Percentiles rank a stretch among this genome's conserved stretches.
Evolutionary conservation across 2,329 filamentous ascomycete genomes (phyloP).

Genomic region (Seiridium cupressi): DNA sequence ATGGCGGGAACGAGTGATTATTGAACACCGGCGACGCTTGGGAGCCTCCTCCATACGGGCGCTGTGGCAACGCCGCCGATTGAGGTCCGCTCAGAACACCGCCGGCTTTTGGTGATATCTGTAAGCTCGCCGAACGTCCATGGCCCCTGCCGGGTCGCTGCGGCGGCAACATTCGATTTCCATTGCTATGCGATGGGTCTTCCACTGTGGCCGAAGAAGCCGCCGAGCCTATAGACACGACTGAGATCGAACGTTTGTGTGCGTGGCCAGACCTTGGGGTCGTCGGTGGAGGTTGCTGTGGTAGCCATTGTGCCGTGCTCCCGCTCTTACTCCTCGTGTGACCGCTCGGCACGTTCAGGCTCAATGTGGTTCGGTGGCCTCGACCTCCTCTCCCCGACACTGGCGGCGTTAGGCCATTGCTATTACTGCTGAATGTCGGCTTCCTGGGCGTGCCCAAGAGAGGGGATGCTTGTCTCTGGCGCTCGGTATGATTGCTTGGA

Average conservation of each 20-base stretch:
- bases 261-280: conserved; percentile 43
- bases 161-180: conserved; percentile 35
- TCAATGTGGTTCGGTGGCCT: conserved; percentile 68
- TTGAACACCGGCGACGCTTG: conserved; percentile 52
- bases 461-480: conserved; percentile 39
- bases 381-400: conserved; percentile 44
- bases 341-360: conserved; percentile 53
- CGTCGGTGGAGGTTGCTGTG: conserved; percentile 21
- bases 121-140: conserved; percentile 76
- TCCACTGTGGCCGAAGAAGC: conserved; percentile 46
- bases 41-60: conserved; percentile 36
- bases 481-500: conserved; percentile 31
- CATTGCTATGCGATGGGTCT: conserved; percentile 42
- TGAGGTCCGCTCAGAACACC: conserved; percentile 41
- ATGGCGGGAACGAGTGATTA: conserved; percentile 50
- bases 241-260: conserved; percentile 77
- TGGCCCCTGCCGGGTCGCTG: conserved; percentile 63
- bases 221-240: conserved; percentile 70
- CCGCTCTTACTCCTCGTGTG: conserved; percentile 40
- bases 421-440: conserved; percentile 37
- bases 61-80: conserved; percentile 38
- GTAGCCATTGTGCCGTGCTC: conserved; percentile 46
- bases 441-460: conserved; percentile 34
- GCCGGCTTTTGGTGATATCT: conserved; percentile 59
- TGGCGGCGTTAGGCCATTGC: conserved; percentile 44